Evolutionary conservation across 371 early-diverging fungal genomes (phyloP), one percentile per base, ranked within the genome.

Genomic region (Paraphysoderma sedebokerense): DNA sequence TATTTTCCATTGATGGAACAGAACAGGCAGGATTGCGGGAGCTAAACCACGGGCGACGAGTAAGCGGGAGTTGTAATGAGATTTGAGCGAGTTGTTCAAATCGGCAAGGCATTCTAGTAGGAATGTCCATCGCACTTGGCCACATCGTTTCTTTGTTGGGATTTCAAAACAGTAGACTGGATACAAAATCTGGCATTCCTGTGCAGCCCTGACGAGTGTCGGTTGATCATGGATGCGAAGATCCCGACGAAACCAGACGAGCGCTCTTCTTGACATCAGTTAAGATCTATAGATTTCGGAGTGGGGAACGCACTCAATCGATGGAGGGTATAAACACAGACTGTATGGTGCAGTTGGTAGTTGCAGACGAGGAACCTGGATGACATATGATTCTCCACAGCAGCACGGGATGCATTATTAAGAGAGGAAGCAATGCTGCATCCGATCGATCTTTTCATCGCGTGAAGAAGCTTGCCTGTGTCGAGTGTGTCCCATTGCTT

Each of bases 171-270:
- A 42, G 27, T 42, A 42, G 0, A 42, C 42, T 22, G 1, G 1
- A 8, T 11, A 38, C 38, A 24, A 2, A 38, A 20, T 24, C 0
- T 28, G 42, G 12, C 17, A 24, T 4, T 12, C 5, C 12, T n/a
- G 19, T 1, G 40, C 20, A 28, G 40, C n/a, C 19, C 26, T 13
- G 2, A 5, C 37, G 20, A 72, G 49, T 5, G 70, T 69, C 3
- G 49, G 56, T 44, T 70, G 68, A 46, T 70, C 71, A 11, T 58
- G 34, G 7, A 66, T 32, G 22, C 74, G 55, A 26, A 70, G 54
- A 48, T 66, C 71, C 19, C 55, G 59, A n/a, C 71, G 53, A 42
- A 70, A 74, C 74, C 74, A 74, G 45, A 67, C n/a, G 24, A 54
- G 20, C 23, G 38, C 3, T 28, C 24, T 9, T 20, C 38, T 20